Conservation (phyloP, 352 stramenopile genomes). For the Thalassiosira livingstoniorum region DNA sequence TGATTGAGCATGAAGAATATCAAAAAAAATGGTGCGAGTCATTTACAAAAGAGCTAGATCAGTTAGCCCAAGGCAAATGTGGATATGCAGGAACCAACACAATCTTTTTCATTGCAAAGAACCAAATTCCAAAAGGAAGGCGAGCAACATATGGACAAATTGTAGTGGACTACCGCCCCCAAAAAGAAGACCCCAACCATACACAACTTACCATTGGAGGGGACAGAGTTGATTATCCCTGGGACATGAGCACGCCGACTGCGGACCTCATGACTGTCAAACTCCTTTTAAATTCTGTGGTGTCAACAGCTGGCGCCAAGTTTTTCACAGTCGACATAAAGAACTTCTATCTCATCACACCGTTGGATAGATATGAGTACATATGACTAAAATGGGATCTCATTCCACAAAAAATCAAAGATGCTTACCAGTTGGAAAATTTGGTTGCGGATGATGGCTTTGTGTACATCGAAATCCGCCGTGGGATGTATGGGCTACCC, state of each 20-base stretch:
- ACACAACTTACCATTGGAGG: slow-evolving; percentile 32
- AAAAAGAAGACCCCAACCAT: background rate
- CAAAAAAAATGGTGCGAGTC: too few species aligned
- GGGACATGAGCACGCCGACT: slow-evolving; percentile 7
- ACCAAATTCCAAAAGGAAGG: slow-evolving; percentile 1
- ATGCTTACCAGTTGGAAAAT: background rate
- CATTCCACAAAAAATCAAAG: slow-evolving; percentile 13
- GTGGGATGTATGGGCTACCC: slow-evolving; percentile 21
- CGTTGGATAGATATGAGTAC: slow-evolving; percentile 42
- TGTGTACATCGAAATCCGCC: slow-evolving; percentile 23
- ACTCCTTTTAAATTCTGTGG: slow-evolving; percentile 47
- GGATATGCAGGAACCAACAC: background rate
- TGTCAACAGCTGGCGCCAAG: slow-evolving; percentile 48
- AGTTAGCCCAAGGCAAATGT: too few species aligned
- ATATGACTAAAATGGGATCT: slow-evolving; percentile 41
- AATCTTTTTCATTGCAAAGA: slow-evolving; percentile 6
- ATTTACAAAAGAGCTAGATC: too few species aligned
- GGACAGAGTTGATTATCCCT: slow-evolving; percentile 30
- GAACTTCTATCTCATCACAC: slow-evolving; percentile 56
- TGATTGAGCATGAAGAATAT: background rate
- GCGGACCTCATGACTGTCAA: slow-evolving; percentile 40
- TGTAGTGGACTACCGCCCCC: background rate
- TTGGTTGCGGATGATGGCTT: slow-evolving; percentile 1
- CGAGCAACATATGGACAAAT: background rate
- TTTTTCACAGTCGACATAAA: slow-evolving; percentile 38